phyloP scores from a whole-genome alignment of 768 basidiomycete species.

The Albatrellus ellisii region DNA sequence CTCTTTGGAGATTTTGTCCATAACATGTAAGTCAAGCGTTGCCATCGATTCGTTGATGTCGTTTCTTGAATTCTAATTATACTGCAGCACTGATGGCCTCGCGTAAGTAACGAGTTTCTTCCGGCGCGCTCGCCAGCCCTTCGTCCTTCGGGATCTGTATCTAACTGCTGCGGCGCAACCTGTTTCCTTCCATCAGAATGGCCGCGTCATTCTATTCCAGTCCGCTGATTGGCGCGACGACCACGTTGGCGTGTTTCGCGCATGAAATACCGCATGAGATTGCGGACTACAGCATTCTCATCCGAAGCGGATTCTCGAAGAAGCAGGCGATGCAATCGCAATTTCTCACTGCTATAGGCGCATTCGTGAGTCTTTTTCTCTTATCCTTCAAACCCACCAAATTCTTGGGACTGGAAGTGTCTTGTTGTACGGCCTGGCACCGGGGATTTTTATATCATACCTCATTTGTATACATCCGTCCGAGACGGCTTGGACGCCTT shows the following conservation, averaged over 20 bases:
- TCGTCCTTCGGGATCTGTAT: too few species aligned
- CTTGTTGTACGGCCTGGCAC: too few species aligned
- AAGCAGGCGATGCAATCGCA: conserved; percentile 88
- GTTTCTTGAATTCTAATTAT: conserved; percentile 8
- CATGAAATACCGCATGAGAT: conserved; percentile 96
- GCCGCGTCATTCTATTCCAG: conserved; percentile 96
- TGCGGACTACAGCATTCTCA: conserved; percentile 90
- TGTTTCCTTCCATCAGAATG: conserved; percentile 41
- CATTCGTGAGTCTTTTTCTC: conserved; percentile 54
- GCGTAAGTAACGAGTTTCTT: conserved; percentile 62
- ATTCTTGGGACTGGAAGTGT: too few species aligned
- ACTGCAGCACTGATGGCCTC: conserved; percentile 74
- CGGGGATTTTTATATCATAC: too few species aligned
- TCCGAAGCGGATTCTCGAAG: conserved; percentile 85
- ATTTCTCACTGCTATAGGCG: conserved; percentile 83
- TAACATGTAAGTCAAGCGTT: conserved; percentile 53
- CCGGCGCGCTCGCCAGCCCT: conserved; percentile 4
- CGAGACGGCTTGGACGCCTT: too few species aligned
- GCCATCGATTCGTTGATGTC: conserved; percentile 12
- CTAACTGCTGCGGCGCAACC: conserved; percentile 3
- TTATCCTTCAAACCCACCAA: conserved; percentile 1
- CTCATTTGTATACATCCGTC: conserved; percentile 2
- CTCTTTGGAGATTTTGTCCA: conserved; percentile 90
- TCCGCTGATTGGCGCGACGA: conserved; percentile 85
- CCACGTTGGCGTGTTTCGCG: conserved; percentile 89